A percentile compares a stretch with the other conserved stretches of the same genome.
Evolutionary conservation across 352 stramenopile species (phyloP).

Genomic region (Globisporangium barbulae): DNA sequence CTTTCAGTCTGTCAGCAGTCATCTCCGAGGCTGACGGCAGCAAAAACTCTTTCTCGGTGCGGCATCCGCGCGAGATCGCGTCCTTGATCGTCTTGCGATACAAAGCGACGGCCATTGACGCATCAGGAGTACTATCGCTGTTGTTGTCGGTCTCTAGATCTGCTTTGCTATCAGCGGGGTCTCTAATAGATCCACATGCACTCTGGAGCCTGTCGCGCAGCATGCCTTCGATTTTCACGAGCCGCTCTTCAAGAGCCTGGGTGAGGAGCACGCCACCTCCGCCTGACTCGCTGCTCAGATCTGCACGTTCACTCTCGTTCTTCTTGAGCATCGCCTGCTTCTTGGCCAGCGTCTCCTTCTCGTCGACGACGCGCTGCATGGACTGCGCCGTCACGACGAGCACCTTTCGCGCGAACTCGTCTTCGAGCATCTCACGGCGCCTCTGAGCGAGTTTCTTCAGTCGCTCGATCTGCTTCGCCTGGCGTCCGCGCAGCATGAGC

Average conservation of each 20-base stretch:
- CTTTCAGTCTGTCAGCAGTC: not conserved
- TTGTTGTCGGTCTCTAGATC: not conserved
- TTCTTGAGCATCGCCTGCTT: conserved; percentile 34
- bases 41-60: not conserved
- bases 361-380: conserved; percentile 44
- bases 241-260: conserved; percentile 14
- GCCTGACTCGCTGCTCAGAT: not conserved
- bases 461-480: conserved; percentile 23
- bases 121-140: too few relatives aligned
- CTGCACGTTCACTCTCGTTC: not conserved
- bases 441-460: conserved; percentile 22
- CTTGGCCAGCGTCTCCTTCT: conserved; percentile 39
- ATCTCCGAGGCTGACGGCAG: not conserved
- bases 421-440: conserved; percentile 33
- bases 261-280: not conserved
- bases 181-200: not conserved
- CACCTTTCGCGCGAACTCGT: conserved; percentile 48
- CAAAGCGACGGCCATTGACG: not conserved
- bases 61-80: conserved; percentile 11
- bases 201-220: conserved; percentile 4
- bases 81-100: conserved; percentile 11
- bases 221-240: conserved; percentile 23
- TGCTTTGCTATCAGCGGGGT: not conserved
- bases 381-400: conserved; percentile 46
- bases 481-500: conserved; percentile 45